These are phyloP conservation scores for Leishmania major DNA, from an alignment of 208 protist species.

Conservation along the genomic window DNA sequence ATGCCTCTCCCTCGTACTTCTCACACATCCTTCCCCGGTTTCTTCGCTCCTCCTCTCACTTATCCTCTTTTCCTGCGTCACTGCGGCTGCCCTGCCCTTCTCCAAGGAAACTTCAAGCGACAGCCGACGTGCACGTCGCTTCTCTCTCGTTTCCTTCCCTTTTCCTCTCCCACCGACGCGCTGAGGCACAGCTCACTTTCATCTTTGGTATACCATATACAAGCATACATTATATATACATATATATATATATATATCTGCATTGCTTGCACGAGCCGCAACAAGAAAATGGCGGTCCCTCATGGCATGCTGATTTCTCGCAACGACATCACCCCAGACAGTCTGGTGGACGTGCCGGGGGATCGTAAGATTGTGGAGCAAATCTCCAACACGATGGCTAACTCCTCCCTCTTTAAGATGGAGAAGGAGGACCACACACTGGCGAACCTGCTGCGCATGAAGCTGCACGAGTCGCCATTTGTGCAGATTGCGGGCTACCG, in stretches of 20 bases:
- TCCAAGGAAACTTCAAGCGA: neutral
- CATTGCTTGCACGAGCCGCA: neutral
- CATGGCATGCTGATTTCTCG: conserved; percentile 93
- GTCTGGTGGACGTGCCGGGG: conserved; percentile 84
- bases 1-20: neutral
- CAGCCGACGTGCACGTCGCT: neutral
- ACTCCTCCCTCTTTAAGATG: conserved; percentile 89
- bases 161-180: neutral
- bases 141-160: neutral
- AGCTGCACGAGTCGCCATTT: conserved; percentile 78
- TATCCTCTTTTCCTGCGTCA: neutral
- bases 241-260: neutral
- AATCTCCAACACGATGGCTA: conserved; percentile 76
- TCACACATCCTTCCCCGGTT: neutral
- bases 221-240: neutral
- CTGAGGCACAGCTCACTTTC: neutral
- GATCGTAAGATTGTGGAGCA: conserved; percentile 84
- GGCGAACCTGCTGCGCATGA: conserved; percentile 89
- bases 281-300: conserved; percentile 46
- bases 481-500: conserved; percentile 90
- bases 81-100: no score
- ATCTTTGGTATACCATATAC: neutral
- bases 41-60: neutral
- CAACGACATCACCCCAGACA: conserved; percentile 91
- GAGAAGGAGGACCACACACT: conserved; percentile 92